Conservation (phyloP, 192 early-diverging fungal species). For the Diversispora epigaea region DNA sequence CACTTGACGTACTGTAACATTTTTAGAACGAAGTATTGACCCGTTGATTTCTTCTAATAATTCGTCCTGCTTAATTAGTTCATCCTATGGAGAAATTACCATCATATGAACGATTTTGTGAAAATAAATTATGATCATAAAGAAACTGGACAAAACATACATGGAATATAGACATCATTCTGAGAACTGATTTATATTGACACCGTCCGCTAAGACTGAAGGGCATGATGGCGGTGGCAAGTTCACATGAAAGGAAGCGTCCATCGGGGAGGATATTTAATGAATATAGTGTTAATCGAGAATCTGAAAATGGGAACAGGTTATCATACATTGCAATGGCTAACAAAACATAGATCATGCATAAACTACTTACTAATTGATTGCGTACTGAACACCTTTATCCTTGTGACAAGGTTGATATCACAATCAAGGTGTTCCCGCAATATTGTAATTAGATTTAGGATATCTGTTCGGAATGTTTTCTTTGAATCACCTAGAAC, state of each 20-base stretch:
- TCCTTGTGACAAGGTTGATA: conserved; percentile 8
- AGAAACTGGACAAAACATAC: conserved; percentile 16
- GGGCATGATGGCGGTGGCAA: conserved; percentile 24
- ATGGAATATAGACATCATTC: conserved; percentile 21
- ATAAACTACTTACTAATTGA: conserved; percentile 28
- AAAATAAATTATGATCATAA: conserved; percentile 12
- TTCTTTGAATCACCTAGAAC: conserved; percentile 21
- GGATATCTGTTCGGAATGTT: conserved; percentile 17
- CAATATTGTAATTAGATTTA: conserved; percentile 30
- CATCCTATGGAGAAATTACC: conserved; percentile 28
- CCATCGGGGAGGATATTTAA: conserved; percentile 30
- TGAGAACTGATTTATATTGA: conserved; percentile 23
- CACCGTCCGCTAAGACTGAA: conserved; percentile 31
- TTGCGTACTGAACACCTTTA: conserved; percentile 27
- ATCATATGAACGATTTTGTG: conserved; percentile 24
- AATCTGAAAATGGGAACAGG: conserved; percentile 26
- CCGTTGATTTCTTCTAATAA: conserved; percentile 28
- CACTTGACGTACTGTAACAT: conserved; percentile 28
- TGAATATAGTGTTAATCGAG: conserved; percentile 27
- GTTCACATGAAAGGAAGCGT: conserved; percentile 16
- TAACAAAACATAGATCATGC: conserved; percentile 14
- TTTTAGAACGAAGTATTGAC: conserved; percentile 21
- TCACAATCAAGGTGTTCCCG: conserved; percentile 26
- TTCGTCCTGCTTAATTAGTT: conserved; percentile 22
- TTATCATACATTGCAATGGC: conserved; percentile 17